Evolutionary conservation across 139 green algal species (phyloP).

Genomic region (Chlamydomonas schloesseri): DNA sequence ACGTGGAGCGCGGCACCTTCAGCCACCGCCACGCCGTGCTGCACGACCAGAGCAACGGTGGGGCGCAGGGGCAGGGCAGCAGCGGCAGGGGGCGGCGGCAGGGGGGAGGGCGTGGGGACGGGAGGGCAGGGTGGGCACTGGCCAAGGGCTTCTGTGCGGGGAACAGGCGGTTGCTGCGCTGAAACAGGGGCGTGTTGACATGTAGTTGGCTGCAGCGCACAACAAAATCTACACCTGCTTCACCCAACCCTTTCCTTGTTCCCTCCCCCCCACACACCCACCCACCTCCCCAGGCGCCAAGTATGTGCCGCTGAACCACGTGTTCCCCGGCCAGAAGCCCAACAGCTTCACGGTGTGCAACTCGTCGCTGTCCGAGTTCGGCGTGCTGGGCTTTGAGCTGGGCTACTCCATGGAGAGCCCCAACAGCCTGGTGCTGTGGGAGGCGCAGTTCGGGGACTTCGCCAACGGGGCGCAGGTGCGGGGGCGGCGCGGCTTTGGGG

Average conservation of each 20-base stretch:
- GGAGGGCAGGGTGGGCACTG: neutral
- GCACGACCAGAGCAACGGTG: slow-evolving; percentile 79
- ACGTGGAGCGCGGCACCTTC: slow-evolving; percentile 98
- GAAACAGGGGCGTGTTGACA: too few species aligned
- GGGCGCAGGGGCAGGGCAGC: neutral
- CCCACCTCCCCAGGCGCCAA: slow-evolving; percentile 41
- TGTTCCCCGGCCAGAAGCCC: slow-evolving; percentile 83
- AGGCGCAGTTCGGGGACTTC: slow-evolving; percentile 99
- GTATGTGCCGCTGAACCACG: slow-evolving; percentile 87
- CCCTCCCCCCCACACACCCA: too few species aligned
- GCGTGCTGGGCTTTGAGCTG: slow-evolving; percentile 98
- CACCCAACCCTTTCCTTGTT: too few species aligned
- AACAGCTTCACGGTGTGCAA: slow-evolving; percentile 86
- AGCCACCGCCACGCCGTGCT: slow-evolving; percentile 93
- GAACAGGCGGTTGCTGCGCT: too few species aligned
- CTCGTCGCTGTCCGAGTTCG: slow-evolving; percentile 92
- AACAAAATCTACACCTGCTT: too few species aligned
- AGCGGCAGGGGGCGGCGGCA: neutral
- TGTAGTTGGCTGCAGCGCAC: too few species aligned
- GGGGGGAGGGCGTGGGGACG: too few species aligned
- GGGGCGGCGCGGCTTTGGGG: neutral
- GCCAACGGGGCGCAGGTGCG: slow-evolving; percentile 94
- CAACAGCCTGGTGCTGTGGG: slow-evolving; percentile 97
- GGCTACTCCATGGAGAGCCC: slow-evolving; percentile 98
- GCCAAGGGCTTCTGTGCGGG: too few species aligned